Evolutionary conservation across 768 basidiomycete genomes (phyloP).

Genomic region (Coprinopsis sp.): DNA sequence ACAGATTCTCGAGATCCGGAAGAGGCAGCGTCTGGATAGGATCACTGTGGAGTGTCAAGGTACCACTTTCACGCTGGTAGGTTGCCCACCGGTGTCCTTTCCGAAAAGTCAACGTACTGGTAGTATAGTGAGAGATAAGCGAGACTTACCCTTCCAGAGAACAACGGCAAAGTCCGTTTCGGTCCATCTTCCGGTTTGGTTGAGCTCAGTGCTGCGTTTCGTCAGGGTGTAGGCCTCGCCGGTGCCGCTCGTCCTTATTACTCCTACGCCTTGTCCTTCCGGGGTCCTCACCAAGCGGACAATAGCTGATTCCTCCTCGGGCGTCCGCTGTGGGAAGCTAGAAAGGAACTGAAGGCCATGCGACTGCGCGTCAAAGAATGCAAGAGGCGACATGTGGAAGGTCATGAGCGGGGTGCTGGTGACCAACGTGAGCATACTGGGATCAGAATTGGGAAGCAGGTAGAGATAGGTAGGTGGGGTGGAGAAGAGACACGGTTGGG

Average conservation of each 20-base stretch:
- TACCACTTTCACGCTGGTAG: conserved; percentile 44
- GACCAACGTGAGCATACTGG: conserved; percentile 48
- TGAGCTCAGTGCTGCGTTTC: conserved; percentile 43
- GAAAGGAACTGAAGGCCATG: conserved; percentile 47
- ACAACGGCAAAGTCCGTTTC: conserved; percentile 66
- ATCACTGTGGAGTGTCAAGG: conserved; percentile 50
- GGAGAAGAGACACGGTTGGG: conserved; percentile 45
- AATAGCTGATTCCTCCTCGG: conserved; percentile 50
- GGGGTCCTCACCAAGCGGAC: conserved; percentile 69
- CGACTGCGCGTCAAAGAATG: conserved; percentile 58
- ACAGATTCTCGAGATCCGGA: conserved; percentile 54
- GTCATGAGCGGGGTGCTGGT: conserved; percentile 63
- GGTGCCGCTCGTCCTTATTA: conserved; percentile 49
- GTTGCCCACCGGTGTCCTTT: conserved; percentile 58
- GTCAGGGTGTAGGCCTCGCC: conserved; percentile 63
- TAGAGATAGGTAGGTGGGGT: conserved; percentile 47
- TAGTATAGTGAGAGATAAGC: conserved; percentile 1
- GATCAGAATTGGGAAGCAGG: conserved; percentile 45
- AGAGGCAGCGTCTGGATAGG: conserved; percentile 40
- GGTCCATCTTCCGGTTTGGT: conserved; percentile 47
- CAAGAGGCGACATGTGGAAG: conserved; percentile 51
- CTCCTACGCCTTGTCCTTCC: conserved; percentile 70
- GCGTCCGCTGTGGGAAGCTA: conserved; percentile 32
- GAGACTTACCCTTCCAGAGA: conserved; percentile 52
- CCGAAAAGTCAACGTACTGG: conserved; percentile 6